Percentiles rank a stretch among this genome's conserved stretches.
phyloP scores from a whole-genome alignment of 768 basidiomycete genomes.

The Russula lepida region DNA sequence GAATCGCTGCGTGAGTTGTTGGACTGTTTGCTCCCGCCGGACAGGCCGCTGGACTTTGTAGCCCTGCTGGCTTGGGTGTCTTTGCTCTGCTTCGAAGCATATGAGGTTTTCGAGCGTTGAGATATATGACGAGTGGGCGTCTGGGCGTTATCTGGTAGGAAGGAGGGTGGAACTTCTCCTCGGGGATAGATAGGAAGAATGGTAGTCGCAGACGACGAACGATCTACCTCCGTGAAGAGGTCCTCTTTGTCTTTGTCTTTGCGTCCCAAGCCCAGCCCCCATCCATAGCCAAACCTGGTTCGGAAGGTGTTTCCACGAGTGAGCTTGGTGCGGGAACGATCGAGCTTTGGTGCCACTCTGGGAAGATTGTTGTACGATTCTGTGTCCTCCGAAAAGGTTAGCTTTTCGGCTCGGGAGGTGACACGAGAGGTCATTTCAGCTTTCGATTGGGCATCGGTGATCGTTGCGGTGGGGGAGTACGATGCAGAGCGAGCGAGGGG shows the following conservation, averaged over 20 bases:
- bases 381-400: constrained; percentile 19
- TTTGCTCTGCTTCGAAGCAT: constrained; percentile 8
- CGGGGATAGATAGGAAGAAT: constrained; percentile 20
- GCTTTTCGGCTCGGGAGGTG: constrained; percentile 16
- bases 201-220: constrained; percentile 17
- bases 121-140: constrained; percentile 16
- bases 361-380: constrained; percentile 22
- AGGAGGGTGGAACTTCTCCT: constrained; percentile 14
- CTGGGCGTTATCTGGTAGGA: neutral
- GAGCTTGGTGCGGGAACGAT: constrained; percentile 20
- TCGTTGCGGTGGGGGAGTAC: constrained; percentile 16
- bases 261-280: constrained; percentile 16
- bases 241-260: constrained; percentile 21
- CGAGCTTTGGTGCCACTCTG: constrained; percentile 15
- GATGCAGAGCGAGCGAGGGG: constrained; percentile 17
- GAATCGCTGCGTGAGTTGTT: constrained; percentile 17
- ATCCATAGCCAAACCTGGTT: constrained; percentile 19
- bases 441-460: constrained; percentile 15
- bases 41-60: constrained; percentile 15
- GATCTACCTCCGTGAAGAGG: constrained; percentile 8
- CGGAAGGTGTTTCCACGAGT: constrained; percentile 11
- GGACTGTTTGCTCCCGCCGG: constrained; percentile 14
- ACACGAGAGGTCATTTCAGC: constrained; percentile 1
- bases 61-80: constrained; percentile 4
- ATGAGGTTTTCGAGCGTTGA: constrained; percentile 17